Percentiles rank a stretch among this genome's conserved stretches.
phyloP scores from a whole-genome alignment of 177 flowering plant species.

The Vitis hybrid region DNA sequence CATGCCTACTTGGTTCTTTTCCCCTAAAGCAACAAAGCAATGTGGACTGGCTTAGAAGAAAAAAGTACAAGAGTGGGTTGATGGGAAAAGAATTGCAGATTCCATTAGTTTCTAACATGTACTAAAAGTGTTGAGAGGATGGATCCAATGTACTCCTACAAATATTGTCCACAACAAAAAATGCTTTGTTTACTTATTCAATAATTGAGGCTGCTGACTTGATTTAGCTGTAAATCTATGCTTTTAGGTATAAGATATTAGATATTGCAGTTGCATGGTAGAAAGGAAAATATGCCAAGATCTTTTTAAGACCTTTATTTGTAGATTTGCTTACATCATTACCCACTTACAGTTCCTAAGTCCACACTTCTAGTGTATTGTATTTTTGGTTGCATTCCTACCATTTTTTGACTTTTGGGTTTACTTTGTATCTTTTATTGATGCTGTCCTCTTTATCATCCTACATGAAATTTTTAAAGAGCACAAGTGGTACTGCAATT shows the following conservation, averaged over 20 bases:
- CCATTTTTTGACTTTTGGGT: background rate
- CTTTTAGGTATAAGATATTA: background rate
- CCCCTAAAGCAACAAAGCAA: background rate
- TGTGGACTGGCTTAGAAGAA: background rate
- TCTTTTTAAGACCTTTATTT: background rate
- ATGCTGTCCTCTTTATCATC: slow-evolving; percentile 2
- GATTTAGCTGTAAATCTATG: background rate
- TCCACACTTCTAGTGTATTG: background rate
- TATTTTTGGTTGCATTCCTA: background rate
- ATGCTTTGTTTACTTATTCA: background rate
- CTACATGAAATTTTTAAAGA: background rate
- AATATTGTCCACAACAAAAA: background rate
- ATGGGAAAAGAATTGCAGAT: background rate
- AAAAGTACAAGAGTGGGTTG: background rate
- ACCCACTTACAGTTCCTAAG: background rate
- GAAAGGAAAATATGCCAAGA: background rate
- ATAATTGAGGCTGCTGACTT: background rate
- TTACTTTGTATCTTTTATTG: background rate
- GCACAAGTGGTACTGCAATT: background rate
- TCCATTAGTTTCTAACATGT: background rate
- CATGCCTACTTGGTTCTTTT: background rate
- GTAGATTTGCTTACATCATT: slow-evolving; percentile 13
- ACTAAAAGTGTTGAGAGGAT: background rate
- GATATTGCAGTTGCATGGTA: background rate
- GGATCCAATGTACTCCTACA: background rate